These are phyloP conservation scores for Choiromyces venosus DNA, from an alignment of 495 filamentous ascomycete species.

Conservation along the genomic window DNA sequence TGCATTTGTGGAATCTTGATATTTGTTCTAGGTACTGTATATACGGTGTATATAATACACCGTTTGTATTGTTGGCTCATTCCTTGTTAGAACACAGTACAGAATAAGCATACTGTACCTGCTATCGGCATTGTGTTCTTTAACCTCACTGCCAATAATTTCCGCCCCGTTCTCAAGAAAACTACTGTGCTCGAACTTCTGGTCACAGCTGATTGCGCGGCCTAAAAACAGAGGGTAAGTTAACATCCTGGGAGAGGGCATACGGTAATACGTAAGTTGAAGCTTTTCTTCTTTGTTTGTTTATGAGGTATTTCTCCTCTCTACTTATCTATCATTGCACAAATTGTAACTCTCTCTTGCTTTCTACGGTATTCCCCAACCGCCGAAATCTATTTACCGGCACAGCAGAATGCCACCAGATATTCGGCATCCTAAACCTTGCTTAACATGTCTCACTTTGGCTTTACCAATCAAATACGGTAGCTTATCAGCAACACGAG, in stretches of 20 bases:
- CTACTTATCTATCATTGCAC: not conserved
- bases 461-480: not conserved
- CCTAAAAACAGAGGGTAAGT: not conserved
- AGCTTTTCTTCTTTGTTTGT: not conserved
- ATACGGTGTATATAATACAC: too few relatives aligned
- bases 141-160: not conserved
- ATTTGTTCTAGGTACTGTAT: too few relatives aligned
- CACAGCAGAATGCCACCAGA: too few relatives aligned
- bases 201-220: not conserved
- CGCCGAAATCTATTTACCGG: not conserved
- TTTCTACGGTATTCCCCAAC: not conserved
- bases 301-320: not conserved
- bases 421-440: not conserved
- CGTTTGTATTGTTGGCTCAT: not conserved
- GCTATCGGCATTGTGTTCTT: not conserved
- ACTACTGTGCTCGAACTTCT: not conserved
- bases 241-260: not conserved
- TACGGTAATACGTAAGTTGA: not conserved
- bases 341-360: not conserved
- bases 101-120: not conserved
- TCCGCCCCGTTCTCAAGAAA: not conserved
- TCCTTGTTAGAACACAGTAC: too few relatives aligned
- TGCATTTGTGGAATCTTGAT: constrained; percentile 25
- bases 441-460: not conserved
- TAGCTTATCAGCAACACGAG: not conserved